phyloP scores from a whole-genome alignment of 169 alveolate species.

The Blepharisma undulans region DNA sequence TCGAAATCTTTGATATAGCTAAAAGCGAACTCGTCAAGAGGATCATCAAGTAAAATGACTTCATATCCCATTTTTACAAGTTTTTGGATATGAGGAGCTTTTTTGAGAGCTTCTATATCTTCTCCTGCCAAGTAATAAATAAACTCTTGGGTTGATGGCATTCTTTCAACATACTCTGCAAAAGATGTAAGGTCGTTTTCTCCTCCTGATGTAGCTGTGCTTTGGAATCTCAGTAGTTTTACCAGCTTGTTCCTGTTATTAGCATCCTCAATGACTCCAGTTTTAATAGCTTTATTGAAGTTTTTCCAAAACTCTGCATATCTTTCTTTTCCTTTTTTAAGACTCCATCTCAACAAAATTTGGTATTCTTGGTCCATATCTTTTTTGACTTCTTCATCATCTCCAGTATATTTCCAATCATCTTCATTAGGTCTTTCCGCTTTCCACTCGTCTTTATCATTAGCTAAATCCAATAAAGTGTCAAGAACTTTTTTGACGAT shows the following conservation, averaged over 20 bases:
- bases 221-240: slow-evolving; percentile 86
- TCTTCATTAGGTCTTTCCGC: slow-evolving; percentile 71
- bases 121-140: slow-evolving; percentile 96
- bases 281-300: slow-evolving; percentile 91
- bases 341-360: slow-evolving; percentile 69
- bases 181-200: slow-evolving; percentile 81
- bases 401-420: slow-evolving; percentile 58
- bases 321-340: slow-evolving; percentile 70
- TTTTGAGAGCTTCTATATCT: slow-evolving; percentile 85
- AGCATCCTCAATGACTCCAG: slow-evolving; percentile 97
- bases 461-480: slow-evolving; percentile 88
- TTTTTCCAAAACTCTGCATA: slow-evolving; percentile 92
- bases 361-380: slow-evolving; percentile 64
- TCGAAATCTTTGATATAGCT: slow-evolving; percentile 92
- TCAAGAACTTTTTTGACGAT: slow-evolving; percentile 92
- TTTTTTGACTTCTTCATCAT: slow-evolving; percentile 54
- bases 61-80: slow-evolving; percentile 91
- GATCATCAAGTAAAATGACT: slow-evolving; percentile 93
- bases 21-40: slow-evolving; percentile 96
- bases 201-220: slow-evolving; percentile 77
- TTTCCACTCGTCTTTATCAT: slow-evolving; percentile 81
- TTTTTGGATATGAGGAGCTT: slow-evolving; percentile 94
- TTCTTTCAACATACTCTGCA: slow-evolving; percentile 92
- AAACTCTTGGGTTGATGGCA: slow-evolving; percentile 92
- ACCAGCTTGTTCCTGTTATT: slow-evolving; percentile 94